phyloP scores from a whole-genome alignment of 495 filamentous ascomycete genomes.

The Bacidia rubella region DNA sequence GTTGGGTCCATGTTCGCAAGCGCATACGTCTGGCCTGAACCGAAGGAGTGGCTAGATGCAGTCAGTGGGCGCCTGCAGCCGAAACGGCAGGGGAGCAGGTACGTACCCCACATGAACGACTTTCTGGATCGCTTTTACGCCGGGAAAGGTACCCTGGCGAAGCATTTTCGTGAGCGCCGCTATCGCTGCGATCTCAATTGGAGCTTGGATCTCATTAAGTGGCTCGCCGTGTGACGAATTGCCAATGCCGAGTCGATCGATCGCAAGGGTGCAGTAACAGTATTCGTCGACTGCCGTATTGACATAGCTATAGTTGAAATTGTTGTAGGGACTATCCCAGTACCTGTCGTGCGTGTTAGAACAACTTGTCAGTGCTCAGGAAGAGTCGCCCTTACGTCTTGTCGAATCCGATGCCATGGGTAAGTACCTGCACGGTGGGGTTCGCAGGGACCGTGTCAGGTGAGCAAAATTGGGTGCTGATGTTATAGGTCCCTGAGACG shows the following conservation, averaged over 20 bases:
- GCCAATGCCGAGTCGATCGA: conserved; percentile 46
- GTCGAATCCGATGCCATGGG: conserved; percentile 50
- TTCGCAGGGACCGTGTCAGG: conserved; percentile 22
- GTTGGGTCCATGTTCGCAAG: conserved; percentile 35
- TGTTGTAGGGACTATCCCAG: conserved; percentile 43
- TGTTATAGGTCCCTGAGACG: conserved; percentile 23
- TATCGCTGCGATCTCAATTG: conserved; percentile 38
- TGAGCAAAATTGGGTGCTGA: conserved; percentile 25
- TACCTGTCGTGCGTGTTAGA: conserved; percentile 28
- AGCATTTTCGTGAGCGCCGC: conserved; percentile 33
- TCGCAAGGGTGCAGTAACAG: conserved; percentile 40
- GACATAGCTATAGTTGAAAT: conserved; percentile 44
- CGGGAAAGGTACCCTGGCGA: conserved; percentile 28
- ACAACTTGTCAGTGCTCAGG: too few species aligned
- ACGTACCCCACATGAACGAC: conserved; percentile 37
- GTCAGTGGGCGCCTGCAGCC: neutral
- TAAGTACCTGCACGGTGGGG: conserved; percentile 40
- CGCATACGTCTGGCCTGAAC: conserved; percentile 28
- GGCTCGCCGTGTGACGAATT: conserved; percentile 42
- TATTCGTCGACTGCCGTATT: conserved; percentile 37
- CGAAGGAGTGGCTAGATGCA: conserved; percentile 29
- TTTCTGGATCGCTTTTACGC: conserved; percentile 29
- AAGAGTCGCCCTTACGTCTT: conserved; percentile 24
- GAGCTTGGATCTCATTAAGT: conserved; percentile 37
- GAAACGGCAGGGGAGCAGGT: neutral